These are phyloP conservation scores for Monotropa hypopitys DNA, from an alignment of 179 eudicot species.

Conservation along the genomic window DNA sequence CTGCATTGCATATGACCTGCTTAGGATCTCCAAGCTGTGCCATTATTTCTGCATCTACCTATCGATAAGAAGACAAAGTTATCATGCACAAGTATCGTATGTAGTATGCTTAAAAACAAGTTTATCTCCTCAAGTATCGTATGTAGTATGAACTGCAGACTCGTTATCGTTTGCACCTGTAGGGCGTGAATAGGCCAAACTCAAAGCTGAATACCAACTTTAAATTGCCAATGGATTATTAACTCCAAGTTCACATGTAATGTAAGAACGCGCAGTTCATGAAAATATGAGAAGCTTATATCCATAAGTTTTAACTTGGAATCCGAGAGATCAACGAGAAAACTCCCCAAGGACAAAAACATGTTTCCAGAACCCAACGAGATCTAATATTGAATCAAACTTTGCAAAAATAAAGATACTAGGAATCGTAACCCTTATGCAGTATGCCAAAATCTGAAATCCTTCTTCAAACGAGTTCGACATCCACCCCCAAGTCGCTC, in stretches of 20 bases:
- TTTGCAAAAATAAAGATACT: not conserved
- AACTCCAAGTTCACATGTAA: not conserved
- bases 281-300: not conserved
- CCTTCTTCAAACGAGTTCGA: not conserved
- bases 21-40: constrained; percentile 13
- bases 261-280: not conserved
- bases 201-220: not conserved
- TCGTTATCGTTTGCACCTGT: not conserved
- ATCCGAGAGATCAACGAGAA: too few species aligned
- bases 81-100: not conserved
- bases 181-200: not conserved
- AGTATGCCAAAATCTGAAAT: not conserved
- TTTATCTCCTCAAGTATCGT: not conserved
- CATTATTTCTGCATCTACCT: constrained; percentile 12
- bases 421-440: not conserved
- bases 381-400: too few species aligned
- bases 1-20: constrained; percentile 12
- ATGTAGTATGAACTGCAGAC: not conserved
- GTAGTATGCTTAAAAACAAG: not conserved
- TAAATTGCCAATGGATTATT: not conserved
- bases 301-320: not conserved
- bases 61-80: not conserved
- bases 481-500: not conserved
- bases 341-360: too few species aligned
- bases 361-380: too few species aligned